Evolutionary conservation across 2,329 filamentous ascomycete species (phyloP), one percentile per base, ranked within the genome.

Genomic region (Biscogniauxia marginata): DNA sequence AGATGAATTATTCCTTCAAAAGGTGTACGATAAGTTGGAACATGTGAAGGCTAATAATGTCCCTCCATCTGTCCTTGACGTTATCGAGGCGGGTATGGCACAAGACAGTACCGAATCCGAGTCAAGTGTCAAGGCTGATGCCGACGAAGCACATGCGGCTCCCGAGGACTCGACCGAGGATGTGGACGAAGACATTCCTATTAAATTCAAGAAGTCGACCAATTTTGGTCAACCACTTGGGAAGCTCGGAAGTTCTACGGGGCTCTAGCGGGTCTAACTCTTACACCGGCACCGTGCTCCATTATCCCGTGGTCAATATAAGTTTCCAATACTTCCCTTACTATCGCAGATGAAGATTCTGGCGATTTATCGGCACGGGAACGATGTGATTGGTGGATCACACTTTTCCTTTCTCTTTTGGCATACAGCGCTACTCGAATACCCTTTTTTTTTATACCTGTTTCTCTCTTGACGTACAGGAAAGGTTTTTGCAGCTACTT

Each of bases 1-100:
- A 49, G 82, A 85, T 56, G 82, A 84, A 61, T 70, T 79, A 20
- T 85, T 85, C 59, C 78, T 81, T 50, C 72, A 73, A 46, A 71
- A 72, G 56, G 67, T 85, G 16, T 77, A 79, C 39, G 75, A 81
- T 64, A 84, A 79, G 65, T 74, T 85, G 2, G 75, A 80, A 55
- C 74, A 78, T 45, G 76, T 77, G 54, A 76, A 73, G 52, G 76
- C 74, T 13, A 71, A 76, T 19, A 76, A 81, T 39, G 73, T 77
- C 1, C 71, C 79, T 0, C 81, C 81, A 0, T 76, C 78, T 3
- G 73, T 74, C 3, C 64, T 75, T 22, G 73, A 72, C 52, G 50
- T 53, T 25, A 22, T n/a, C 6, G 21, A 13, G 7, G 19, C 49
- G 8, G 59, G 63, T 3, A 59, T 56, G 24, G 25, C 25, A 23